Conservation (phyloP, 768 basidiomycete species). For the Suillus weaverae region DNA sequence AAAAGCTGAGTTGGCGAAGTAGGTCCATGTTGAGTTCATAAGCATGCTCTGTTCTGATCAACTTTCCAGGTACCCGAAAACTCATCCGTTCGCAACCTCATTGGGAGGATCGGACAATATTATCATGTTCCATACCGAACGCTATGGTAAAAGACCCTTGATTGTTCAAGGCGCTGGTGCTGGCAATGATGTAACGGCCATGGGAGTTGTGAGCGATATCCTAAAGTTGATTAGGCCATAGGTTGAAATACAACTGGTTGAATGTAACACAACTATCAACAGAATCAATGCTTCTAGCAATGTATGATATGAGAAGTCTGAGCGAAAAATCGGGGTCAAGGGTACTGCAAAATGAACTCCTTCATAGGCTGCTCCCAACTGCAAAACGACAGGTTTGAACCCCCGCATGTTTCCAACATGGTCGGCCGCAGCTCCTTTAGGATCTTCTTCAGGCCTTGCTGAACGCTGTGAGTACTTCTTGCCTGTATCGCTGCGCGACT, state of each 20-base stretch:
- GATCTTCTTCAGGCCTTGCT: constrained; percentile 31
- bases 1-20: constrained; percentile 90
- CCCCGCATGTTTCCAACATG: constrained; percentile 48
- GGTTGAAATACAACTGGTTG: constrained; percentile 3
- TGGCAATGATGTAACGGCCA: constrained; percentile 97
- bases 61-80: constrained; percentile 69
- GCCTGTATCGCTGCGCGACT: constrained; percentile 15
- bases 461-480: constrained; percentile 19
- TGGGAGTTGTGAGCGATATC: constrained; percentile 93
- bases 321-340: constrained; percentile 37
- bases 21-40: constrained; percentile 29
- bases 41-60: neutral
- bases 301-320: neutral
- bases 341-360: constrained; percentile 60
- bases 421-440: constrained; percentile 31
- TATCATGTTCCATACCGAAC: constrained; percentile 93
- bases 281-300: neutral
- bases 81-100: constrained; percentile 94
- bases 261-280: constrained; percentile 2
- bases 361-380: constrained; percentile 65
- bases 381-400: constrained; percentile 45
- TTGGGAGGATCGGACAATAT: constrained; percentile 98
- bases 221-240: constrained; percentile 47
- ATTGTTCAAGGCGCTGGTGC: constrained; percentile 97
- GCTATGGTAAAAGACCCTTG: constrained; percentile 85